phyloP scores from a whole-genome alignment of 2,329 filamentous ascomycete species.

The Lasiodiplodia hormozganensis region DNA sequence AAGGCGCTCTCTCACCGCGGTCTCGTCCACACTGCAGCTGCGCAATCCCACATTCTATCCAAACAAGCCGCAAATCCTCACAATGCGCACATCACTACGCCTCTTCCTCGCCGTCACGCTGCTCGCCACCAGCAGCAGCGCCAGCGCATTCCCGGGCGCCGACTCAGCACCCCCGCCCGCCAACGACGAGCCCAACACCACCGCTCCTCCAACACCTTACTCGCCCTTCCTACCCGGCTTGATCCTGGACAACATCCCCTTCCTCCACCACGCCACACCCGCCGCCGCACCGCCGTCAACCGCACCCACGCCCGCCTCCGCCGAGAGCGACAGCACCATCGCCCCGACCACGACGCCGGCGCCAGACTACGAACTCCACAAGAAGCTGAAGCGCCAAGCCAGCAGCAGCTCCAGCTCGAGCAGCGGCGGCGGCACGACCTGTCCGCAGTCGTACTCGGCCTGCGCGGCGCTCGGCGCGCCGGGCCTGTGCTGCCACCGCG shows the following conservation, averaged over 20 bases:
- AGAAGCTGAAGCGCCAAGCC: slow-evolving; percentile 31
- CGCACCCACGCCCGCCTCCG: neutral
- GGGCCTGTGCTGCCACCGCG: slow-evolving; percentile 62
- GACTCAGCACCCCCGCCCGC: slow-evolving; percentile 9
- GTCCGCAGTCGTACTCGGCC: slow-evolving; percentile 59
- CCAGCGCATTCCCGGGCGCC: slow-evolving; percentile 2
- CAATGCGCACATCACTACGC: slow-evolving; percentile 11
- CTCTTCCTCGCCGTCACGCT: slow-evolving; percentile 12
- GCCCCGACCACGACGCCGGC: slow-evolving; percentile 2
- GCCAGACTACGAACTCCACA: neutral
- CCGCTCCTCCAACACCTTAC: neutral
- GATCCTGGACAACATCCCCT: slow-evolving; percentile 16
- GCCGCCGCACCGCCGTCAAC: neutral
- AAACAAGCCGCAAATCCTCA: neutral
- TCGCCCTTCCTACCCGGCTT: slow-evolving; percentile 25
- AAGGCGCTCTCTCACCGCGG: neutral
- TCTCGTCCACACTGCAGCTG: neutral
- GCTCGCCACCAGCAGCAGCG: slow-evolving; percentile 10
- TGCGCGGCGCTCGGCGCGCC: slow-evolving; percentile 61
- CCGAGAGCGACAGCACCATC: neutral
- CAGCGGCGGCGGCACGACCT: slow-evolving; percentile 46
- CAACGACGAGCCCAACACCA: slow-evolving; percentile 2
- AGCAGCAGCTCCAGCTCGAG: neutral
- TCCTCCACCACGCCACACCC: neutral
- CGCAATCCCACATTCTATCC: neutral